These are phyloP conservation scores for Botrytis paeoniae DNA, from an alignment of 2,329 filamentous ascomycete species.

Conservation along the genomic window DNA sequence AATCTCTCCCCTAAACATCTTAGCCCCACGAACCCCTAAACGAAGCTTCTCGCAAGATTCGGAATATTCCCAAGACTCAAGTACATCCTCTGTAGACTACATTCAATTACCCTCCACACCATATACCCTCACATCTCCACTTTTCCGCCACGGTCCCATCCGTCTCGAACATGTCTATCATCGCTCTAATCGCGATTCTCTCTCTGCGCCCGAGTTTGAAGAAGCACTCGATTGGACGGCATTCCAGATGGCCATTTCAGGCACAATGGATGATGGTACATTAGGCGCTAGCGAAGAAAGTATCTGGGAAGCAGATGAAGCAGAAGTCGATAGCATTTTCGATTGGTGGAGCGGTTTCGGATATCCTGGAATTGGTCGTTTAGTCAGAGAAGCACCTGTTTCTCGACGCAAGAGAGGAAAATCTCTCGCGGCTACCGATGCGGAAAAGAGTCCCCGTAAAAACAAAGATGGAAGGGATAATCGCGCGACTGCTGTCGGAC, in stretches of 20 bases:
- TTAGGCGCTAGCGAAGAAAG: conserved; percentile 20
- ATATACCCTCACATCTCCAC: conserved; percentile 48
- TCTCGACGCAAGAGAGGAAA: conserved; percentile 14
- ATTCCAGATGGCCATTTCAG: conserved; percentile 62
- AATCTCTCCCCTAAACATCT: conserved; percentile 31
- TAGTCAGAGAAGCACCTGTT: conserved; percentile 20
- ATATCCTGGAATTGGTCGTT: conserved; percentile 24
- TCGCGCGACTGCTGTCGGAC: background rate
- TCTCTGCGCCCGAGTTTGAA: conserved; percentile 37
- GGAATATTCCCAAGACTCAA: conserved; percentile 13
- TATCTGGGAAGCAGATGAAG: conserved; percentile 25
- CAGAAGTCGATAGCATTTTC: conserved; percentile 27
- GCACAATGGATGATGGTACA: conserved; percentile 51
- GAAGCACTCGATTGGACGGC: conserved; percentile 60
- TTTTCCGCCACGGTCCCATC: conserved; percentile 55
- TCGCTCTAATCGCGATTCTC: conserved; percentile 38
- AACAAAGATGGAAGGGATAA: background rate
- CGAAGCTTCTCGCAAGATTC: conserved; percentile 17
- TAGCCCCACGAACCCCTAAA: background rate
- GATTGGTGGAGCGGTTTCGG: conserved; percentile 31
- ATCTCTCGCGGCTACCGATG: background rate
- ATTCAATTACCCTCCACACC: conserved; percentile 43
- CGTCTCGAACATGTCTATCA: conserved; percentile 46
- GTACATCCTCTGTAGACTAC: conserved; percentile 32
- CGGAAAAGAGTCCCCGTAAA: background rate